phyloP scores from a whole-genome alignment of 2,329 filamentous ascomycete genomes.

The Chrysoporthe deuterocubensis region DNA sequence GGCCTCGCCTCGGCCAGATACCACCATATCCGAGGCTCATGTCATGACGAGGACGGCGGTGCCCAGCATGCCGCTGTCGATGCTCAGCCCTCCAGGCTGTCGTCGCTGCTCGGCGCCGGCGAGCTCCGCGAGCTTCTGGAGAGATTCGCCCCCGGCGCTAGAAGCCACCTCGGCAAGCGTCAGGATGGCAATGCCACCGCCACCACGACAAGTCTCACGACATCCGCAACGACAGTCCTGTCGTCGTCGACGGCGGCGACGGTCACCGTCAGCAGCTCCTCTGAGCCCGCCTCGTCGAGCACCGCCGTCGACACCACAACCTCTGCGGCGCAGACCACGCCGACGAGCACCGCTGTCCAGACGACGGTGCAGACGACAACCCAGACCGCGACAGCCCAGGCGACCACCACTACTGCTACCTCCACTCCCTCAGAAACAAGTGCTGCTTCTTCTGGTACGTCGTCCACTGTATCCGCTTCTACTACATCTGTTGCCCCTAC shows the following conservation, averaged over 20 bases:
- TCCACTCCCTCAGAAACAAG: constrained; percentile 23
- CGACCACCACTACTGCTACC: constrained; percentile 34
- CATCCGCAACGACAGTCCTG: constrained; percentile 21
- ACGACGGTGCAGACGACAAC: constrained; percentile 32
- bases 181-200: constrained; percentile 46
- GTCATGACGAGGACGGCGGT: constrained; percentile 15
- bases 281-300: constrained; percentile 11
- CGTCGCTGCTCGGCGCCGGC: constrained; percentile 52
- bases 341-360: constrained; percentile 32
- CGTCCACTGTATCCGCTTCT: constrained; percentile 26
- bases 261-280: constrained; percentile 28
- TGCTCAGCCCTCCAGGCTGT: constrained; percentile 30
- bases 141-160: constrained; percentile 56
- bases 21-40: constrained; percentile 14
- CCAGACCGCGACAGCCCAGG: constrained; percentile 30
- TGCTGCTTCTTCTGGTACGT: constrained; percentile 39
- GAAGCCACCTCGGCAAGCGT: constrained; percentile 36
- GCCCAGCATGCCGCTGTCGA: constrained; percentile 12
- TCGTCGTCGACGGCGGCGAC: constrained; percentile 29
- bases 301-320: constrained; percentile 20
- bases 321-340: constrained; percentile 29
- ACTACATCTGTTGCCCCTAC: constrained; percentile 31
- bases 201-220: constrained; percentile 29
- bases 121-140: constrained; percentile 70
- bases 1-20: constrained; percentile 32